Evolutionary conservation across 2,329 filamentous ascomycete genomes (phyloP).

Genomic region (Diplodia intermedia): DNA sequence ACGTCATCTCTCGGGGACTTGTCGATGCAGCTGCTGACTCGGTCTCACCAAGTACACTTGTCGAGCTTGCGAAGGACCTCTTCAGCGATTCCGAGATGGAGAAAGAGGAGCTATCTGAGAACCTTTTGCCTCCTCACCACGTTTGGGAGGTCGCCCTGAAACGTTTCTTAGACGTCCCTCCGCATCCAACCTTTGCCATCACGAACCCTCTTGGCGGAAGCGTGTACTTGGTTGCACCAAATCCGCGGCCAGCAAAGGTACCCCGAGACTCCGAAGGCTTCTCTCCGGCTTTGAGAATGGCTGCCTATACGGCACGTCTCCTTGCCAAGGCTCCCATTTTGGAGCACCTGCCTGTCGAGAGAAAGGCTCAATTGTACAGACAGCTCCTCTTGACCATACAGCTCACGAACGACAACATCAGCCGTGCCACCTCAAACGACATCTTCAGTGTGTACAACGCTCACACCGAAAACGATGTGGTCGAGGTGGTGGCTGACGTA

Average conservation of each 20-base stretch:
- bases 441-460: slow-evolving; percentile 58
- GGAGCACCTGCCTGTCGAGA: slow-evolving; percentile 42
- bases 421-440: slow-evolving; percentile 61
- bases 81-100: slow-evolving; percentile 43
- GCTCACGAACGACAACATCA: slow-evolving; percentile 66
- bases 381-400: slow-evolving; percentile 63
- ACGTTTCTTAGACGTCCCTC: slow-evolving; percentile 59
- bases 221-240: slow-evolving; percentile 64
- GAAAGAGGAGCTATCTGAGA: slow-evolving; percentile 8
- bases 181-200: slow-evolving; percentile 72
- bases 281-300: slow-evolving; percentile 77
- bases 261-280: slow-evolving; percentile 71
- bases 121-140: slow-evolving; percentile 68
- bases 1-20: slow-evolving; percentile 61
- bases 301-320: slow-evolving; percentile 70
- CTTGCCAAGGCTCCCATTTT: slow-evolving; percentile 54
- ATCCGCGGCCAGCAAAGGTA: slow-evolving; percentile 42
- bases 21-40: slow-evolving; percentile 51
- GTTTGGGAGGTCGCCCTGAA: slow-evolving; percentile 71
- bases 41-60: slow-evolving; percentile 62
- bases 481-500: slow-evolving; percentile 60
- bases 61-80: slow-evolving; percentile 60
- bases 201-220: slow-evolving; percentile 75
- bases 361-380: slow-evolving; percentile 53
- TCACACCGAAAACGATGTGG: slow-evolving; percentile 60